A percentile compares a stretch with the other conserved stretches of the same genome.
phyloP scores from a whole-genome alignment of 1,284 basidiomycete genomes.

The Puccinia triticina region DNA sequence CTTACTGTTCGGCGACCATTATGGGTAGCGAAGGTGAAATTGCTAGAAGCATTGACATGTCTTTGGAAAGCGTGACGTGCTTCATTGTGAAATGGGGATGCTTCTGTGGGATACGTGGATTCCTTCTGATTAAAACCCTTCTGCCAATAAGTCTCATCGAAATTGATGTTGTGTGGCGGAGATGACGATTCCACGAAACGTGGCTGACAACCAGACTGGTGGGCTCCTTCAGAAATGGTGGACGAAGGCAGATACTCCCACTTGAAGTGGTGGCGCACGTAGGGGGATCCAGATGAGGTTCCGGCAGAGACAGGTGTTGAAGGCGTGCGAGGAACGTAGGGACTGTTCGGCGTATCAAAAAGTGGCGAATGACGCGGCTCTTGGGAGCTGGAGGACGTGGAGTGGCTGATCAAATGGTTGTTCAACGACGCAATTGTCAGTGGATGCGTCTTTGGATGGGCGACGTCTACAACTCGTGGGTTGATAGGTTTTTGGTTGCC shows the following conservation, averaged over 20 bases:
- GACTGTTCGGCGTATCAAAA: constrained; percentile 25
- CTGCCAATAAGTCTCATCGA: constrained; percentile 16
- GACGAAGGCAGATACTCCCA: constrained; percentile 33
- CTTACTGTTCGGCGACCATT: constrained; percentile 21
- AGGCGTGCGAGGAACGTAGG: constrained; percentile 30
- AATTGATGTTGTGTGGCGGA: constrained; percentile 26
- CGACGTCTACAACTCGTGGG: not conserved
- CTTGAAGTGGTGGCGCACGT: constrained; percentile 46
- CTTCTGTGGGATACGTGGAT: not conserved
- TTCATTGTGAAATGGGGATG: not conserved
- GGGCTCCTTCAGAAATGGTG: not conserved
- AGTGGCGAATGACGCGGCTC: constrained; percentile 21
- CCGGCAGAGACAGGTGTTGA: constrained; percentile 7
- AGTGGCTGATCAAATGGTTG: constrained; percentile 15
- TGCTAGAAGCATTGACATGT: not conserved
- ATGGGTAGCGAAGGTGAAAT: not conserved
- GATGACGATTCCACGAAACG: constrained; percentile 42
- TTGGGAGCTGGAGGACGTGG: constrained; percentile 7
- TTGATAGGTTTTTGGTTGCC: not conserved
- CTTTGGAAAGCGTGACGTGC: not conserved
- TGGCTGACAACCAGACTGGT: constrained; percentile 26
- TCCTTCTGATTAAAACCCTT: constrained; percentile 2
- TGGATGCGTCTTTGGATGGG: not conserved
- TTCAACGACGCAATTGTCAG: not conserved
- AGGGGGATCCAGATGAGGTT: constrained; percentile 21